Evolutionary conservation across 805 yeast genomes (phyloP), one percentile per base, ranked within the genome.

Genomic region (Starmera dryadoides): DNA sequence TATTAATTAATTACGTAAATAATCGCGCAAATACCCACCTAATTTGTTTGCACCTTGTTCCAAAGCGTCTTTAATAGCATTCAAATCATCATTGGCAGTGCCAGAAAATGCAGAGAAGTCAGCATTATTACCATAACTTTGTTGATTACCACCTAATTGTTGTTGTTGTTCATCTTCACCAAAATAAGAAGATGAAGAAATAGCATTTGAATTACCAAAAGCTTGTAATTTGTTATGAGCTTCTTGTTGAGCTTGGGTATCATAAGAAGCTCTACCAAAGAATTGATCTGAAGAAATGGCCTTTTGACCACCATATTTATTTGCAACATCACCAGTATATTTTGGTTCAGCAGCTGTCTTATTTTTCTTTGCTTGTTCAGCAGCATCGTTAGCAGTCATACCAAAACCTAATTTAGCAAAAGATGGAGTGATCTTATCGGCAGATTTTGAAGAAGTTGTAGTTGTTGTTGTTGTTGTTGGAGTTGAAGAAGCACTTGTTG

Each of bases 261-360:
- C 97, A 55, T 75, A 86, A 20, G 79, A 66, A 33, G 89, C 91
- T 55, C 95, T 80, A 16, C 96, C 96, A 61, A 93, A 93, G 54
- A 76, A 78, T 65, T 89, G 94, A 63, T 93, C 98, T 2, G 97
- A 89, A 0, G 98, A 93, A 46, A 93, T 93, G 35, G 89, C 96
- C 72, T 86, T 91, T 59, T 89, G 96, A 31, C 66, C 68, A 41
- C 97, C 97, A 58, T 75, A 93, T 65, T 87, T 86, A 53, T 68
- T 70, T 30, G 76, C 78, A 23, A 84, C 84, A 47, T 80, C 81
- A 29, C 93, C 93, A 1, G 87, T 78, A 58, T 83, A 83, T 49
- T 71, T 70, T 39, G 74, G 76, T 33, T 76, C 80, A 30, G 75
- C 63, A 22, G 76, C 75, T 33, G 71, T 67, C 44, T 65, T 63